A percentile compares a stretch with the other conserved stretches of the same genome.
Evolutionary conservation across 164 flowering plant species (phyloP).

Genomic region (Houttuynia cordata): DNA sequence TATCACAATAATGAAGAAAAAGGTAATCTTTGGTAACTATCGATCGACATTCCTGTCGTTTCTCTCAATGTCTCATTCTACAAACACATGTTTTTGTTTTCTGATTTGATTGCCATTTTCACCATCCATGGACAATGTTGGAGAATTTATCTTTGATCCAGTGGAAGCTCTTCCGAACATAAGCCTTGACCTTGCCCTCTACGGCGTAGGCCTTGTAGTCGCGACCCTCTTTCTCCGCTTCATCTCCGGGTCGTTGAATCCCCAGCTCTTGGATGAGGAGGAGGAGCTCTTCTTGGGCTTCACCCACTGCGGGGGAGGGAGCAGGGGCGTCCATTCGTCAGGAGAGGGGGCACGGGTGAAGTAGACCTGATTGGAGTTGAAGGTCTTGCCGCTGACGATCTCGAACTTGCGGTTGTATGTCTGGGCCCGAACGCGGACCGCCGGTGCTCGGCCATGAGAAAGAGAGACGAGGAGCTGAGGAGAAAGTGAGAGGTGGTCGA

Average conservation of each 20-base stretch:
- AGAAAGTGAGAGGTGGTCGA: neutral
- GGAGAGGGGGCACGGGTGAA: slow-evolving; percentile 1
- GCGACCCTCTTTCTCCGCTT: slow-evolving; percentile 62
- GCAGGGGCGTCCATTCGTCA: slow-evolving; percentile 15
- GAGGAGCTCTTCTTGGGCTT: slow-evolving; percentile 11
- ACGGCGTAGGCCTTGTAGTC: slow-evolving; percentile 55
- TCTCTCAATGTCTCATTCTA: no score
- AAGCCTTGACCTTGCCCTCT: slow-evolving; percentile 65
- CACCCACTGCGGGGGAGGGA: slow-evolving; percentile 5
- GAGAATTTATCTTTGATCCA: slow-evolving; percentile 83
- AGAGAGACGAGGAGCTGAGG: neutral
- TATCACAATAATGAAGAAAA: no score
- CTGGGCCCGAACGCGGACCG: slow-evolving; percentile 20
- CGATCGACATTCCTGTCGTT: no score
- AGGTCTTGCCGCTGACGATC: slow-evolving; percentile 36
- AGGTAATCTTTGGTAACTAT: no score
- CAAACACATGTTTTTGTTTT: neutral
- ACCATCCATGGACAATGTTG: slow-evolving; percentile 51
- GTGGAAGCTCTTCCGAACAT: slow-evolving; percentile 47
- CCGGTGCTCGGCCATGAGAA: slow-evolving; percentile 20
- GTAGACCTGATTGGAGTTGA: slow-evolving; percentile 17
- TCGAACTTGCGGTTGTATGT: slow-evolving; percentile 28
- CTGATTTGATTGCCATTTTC: neutral
- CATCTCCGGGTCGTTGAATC: slow-evolving; percentile 56
- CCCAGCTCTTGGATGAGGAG: slow-evolving; percentile 31